Conservation (phyloP, 1,284 basidiomycete species). For the Phellinidium pouzarii region DNA sequence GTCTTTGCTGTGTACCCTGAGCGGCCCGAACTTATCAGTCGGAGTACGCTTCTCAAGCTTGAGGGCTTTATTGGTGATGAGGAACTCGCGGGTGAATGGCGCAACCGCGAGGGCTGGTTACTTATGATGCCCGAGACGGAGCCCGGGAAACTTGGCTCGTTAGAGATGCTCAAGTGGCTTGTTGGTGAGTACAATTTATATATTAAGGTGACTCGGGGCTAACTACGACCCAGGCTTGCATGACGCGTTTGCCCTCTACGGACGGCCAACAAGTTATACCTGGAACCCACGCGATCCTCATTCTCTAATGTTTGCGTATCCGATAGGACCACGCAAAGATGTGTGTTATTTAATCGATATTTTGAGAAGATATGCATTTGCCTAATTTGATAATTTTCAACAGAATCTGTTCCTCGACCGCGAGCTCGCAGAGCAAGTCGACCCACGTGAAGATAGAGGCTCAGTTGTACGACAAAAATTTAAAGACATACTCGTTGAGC, state of each 20-base stretch:
- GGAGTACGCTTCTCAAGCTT: constrained; percentile 84
- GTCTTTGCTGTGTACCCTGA: constrained; percentile 92
- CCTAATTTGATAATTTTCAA: constrained; percentile 2
- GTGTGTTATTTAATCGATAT: constrained; percentile 37
- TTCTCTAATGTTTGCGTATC: constrained; percentile 80
- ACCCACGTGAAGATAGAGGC: constrained; percentile 75
- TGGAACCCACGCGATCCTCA: constrained; percentile 79
- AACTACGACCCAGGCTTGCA: constrained; percentile 56
- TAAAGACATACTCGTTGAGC: constrained; percentile 55
- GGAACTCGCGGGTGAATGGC: constrained; percentile 57
- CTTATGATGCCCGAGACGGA: constrained; percentile 81
- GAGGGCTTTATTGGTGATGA: constrained; percentile 79
- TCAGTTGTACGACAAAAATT: constrained; percentile 61
- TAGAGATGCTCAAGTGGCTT: constrained; percentile 94
- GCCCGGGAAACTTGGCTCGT: constrained; percentile 39
- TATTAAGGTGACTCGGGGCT: constrained; percentile 22
- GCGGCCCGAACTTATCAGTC: constrained; percentile 82
- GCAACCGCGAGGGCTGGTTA: constrained; percentile 70
- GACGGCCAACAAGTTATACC: constrained; percentile 73
- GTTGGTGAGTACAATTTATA: constrained; percentile 49
- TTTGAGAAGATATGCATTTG: constrained; percentile 1
- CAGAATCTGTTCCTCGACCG: constrained; percentile 86
- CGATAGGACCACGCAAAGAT: constrained; percentile 67
- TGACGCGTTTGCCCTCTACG: constrained; percentile 83
- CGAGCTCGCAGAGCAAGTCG: constrained; percentile 72